Evolutionary conservation across 768 basidiomycete species (phyloP).

Genomic region (Artomyces pyxidatus): DNA sequence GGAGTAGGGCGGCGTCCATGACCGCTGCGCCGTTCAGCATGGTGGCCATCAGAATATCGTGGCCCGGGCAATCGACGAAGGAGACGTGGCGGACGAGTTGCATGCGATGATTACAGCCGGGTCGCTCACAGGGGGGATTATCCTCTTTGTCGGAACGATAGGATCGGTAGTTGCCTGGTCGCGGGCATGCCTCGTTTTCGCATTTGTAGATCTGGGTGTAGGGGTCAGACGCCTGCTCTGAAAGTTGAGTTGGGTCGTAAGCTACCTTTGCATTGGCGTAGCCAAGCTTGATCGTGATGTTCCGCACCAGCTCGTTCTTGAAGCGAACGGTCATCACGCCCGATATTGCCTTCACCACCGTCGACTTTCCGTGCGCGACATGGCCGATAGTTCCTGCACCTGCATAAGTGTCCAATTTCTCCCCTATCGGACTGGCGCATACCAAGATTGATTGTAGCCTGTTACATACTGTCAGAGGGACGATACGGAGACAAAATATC

Average conservation of each 20-base stretch:
- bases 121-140: slow-evolving; percentile 86
- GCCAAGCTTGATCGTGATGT: slow-evolving; percentile 98
- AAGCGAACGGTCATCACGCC: slow-evolving; percentile 98
- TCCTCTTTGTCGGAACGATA: slow-evolving; percentile 94
- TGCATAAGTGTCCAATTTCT: slow-evolving; percentile 2
- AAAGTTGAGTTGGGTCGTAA: slow-evolving; percentile 3
- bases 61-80: slow-evolving; percentile 95
- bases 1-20: slow-evolving; percentile 96
- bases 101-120: slow-evolving; percentile 87
- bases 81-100: slow-evolving; percentile 93
- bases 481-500: neutral
- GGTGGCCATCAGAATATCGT: slow-evolving; percentile 99
- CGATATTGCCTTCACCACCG: slow-evolving; percentile 97
- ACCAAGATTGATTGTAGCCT: slow-evolving; percentile 97
- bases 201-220: slow-evolving; percentile 88
- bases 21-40: slow-evolving; percentile 99
- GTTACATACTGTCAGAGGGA: slow-evolving; percentile 6
- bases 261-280: slow-evolving; percentile 97
- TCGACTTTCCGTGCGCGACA: slow-evolving; percentile 96
- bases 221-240: neutral
- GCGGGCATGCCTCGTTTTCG: slow-evolving; percentile 84
- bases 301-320: slow-evolving; percentile 97
- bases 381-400: slow-evolving; percentile 89
- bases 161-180: slow-evolving; percentile 91
- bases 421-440: neutral